Conservation (phyloP, 2,329 filamentous ascomycete species). For the Colletotrichum godetiae region DNA sequence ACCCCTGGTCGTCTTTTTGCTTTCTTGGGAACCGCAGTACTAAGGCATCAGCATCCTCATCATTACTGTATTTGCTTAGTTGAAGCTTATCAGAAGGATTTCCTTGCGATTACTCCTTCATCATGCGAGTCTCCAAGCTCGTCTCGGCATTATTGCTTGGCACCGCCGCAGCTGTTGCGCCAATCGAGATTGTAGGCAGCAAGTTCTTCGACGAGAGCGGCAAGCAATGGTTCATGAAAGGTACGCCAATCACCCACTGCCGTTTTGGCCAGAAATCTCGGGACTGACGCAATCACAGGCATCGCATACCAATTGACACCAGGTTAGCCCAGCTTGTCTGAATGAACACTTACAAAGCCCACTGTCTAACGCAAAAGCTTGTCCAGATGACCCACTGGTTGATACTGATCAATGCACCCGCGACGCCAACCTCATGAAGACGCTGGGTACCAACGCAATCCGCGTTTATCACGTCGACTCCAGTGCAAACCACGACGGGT, state of each 20-base stretch:
- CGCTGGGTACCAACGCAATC: slow-evolving; percentile 84
- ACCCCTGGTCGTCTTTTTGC: slow-evolving; percentile 3
- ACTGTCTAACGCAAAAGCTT: slow-evolving; percentile 18
- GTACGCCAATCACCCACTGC: slow-evolving; percentile 52
- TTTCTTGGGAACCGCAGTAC: slow-evolving; percentile 1
- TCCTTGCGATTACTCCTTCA: slow-evolving; percentile 11
- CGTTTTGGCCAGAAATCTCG: background rate
- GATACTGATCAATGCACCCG: slow-evolving; percentile 80
- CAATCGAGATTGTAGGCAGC: slow-evolving; percentile 71
- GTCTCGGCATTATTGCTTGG: slow-evolving; percentile 48
- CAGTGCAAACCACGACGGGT: slow-evolving; percentile 75
- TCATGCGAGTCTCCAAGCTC: slow-evolving; percentile 52
- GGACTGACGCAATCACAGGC: slow-evolving; percentile 57
- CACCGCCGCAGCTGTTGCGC: slow-evolving; percentile 55
- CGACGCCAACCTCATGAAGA: slow-evolving; percentile 82
- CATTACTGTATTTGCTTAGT: background rate
- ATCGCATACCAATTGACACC: slow-evolving; percentile 75
- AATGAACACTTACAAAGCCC: slow-evolving; percentile 8
- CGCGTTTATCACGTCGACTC: slow-evolving; percentile 90
- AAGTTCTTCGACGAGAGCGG: slow-evolving; percentile 89
- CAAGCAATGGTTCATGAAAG: slow-evolving; percentile 86
- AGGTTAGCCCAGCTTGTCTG: slow-evolving; percentile 42
- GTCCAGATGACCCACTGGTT: slow-evolving; percentile 76
- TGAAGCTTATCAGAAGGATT: slow-evolving; percentile 8
- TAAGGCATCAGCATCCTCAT: slow-evolving; percentile 7